phyloP scores from a whole-genome alignment of 2,329 filamentous ascomycete species.

The Dothiorella sarmentorum region DNA sequence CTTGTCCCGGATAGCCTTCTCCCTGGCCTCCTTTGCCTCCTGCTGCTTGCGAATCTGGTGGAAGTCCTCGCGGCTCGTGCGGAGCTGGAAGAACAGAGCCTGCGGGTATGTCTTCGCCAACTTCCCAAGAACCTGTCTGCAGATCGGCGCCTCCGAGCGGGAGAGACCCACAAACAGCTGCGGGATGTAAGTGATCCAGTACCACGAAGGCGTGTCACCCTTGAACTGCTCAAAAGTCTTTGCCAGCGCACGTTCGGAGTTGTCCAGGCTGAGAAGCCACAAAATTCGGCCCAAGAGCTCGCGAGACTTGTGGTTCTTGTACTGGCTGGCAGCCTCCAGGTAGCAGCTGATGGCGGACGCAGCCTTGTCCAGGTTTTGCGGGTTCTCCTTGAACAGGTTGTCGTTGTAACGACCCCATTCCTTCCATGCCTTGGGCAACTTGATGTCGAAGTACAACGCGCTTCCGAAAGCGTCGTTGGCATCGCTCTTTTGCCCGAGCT shows the following conservation, averaged over 20 bases:
- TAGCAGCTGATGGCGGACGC: constrained; percentile 94
- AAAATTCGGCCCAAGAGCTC: constrained; percentile 91
- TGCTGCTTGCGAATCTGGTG: constrained; percentile 85
- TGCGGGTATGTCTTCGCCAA: constrained; percentile 96
- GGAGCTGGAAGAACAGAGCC: constrained; percentile 87
- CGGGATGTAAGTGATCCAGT: constrained; percentile 99
- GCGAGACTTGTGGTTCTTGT: constrained; percentile 94
- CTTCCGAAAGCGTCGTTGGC: constrained; percentile 93
- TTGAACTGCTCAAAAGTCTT: constrained; percentile 93
- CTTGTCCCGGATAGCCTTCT: constrained; percentile 49
- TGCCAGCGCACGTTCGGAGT: constrained; percentile 77
- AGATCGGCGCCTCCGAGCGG: constrained; percentile 84
- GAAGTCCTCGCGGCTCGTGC: constrained; percentile 94
- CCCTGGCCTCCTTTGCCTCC: constrained; percentile 56
- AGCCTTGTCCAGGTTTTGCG: constrained; percentile 74
- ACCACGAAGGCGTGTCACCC: constrained; percentile 96
- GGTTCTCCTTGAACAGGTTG: constrained; percentile 88
- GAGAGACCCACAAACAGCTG: constrained; percentile 89
- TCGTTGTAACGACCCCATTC: constrained; percentile 99
- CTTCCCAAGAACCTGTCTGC: constrained; percentile 81
- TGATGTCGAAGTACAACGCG: constrained; percentile 92
- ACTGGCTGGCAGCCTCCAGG: constrained; percentile 89
- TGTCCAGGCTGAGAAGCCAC: constrained; percentile 92
- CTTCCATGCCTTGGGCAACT: constrained; percentile 94
- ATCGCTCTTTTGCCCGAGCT: constrained; percentile 83